phyloP scores from a whole-genome alignment of 2,329 filamentous ascomycete species.

The Pseudocercospora musae region DNA sequence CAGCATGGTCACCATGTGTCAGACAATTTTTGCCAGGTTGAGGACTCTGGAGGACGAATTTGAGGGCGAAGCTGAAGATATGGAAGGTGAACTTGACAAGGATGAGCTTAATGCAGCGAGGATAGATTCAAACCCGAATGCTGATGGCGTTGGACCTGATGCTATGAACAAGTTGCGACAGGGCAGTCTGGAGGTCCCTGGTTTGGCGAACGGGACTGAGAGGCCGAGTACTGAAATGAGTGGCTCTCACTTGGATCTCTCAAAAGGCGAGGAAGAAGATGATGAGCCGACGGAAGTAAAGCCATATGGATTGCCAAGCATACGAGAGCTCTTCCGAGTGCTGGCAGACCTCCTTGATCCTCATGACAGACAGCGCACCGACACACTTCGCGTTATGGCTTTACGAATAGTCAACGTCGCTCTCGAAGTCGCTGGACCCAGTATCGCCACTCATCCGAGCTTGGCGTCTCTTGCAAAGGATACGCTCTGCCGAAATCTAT shows the following conservation, averaged over 20 bases:
- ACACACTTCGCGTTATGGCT: constrained; percentile 96
- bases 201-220: constrained; percentile 34
- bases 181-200: constrained; percentile 59
- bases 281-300: constrained; percentile 60
- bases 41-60: constrained; percentile 77
- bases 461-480: constrained; percentile 87
- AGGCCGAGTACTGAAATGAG: constrained; percentile 37
- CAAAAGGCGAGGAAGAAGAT: constrained; percentile 31
- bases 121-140: constrained; percentile 65
- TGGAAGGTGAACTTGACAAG: constrained; percentile 62
- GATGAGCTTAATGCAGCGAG: constrained; percentile 72
- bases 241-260: constrained; percentile 44
- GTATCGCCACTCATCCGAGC: constrained; percentile 87
- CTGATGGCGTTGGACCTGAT: constrained; percentile 41
- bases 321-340: constrained; percentile 89
- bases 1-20: constrained; percentile 98
- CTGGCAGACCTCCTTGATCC: constrained; percentile 91
- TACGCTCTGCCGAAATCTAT: constrained; percentile 86
- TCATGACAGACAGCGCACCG: constrained; percentile 86
- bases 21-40: constrained; percentile 92
- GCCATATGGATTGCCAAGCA: constrained; percentile 91
- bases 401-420: constrained; percentile 95
- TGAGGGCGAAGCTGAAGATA: constrained; percentile 58
- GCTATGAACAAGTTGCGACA: constrained; percentile 43
- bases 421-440: constrained; percentile 90